Percentiles rank a stretch among this genome's conserved stretches.
phyloP scores from a whole-genome alignment of 768 basidiomycete species.

The Tremella fuciformis region DNA sequence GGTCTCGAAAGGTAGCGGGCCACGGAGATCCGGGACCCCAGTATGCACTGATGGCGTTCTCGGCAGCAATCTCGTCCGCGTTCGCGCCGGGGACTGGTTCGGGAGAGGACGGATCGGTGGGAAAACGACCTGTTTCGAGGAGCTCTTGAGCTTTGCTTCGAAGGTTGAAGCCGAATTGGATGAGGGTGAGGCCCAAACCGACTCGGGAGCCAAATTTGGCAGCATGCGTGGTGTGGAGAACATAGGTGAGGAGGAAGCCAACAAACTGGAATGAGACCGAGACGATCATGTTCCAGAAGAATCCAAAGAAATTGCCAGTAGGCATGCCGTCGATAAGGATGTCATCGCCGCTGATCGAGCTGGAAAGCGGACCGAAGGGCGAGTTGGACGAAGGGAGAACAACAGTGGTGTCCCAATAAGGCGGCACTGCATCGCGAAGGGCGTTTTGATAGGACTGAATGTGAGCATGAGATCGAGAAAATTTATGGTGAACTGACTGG shows the following conservation, averaged over 20 bases:
- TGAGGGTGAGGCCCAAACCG: slow-evolving; percentile 90
- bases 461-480: background rate
- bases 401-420: slow-evolving; percentile 96
- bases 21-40: slow-evolving; percentile 39
- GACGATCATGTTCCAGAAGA: slow-evolving; percentile 61
- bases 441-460: slow-evolving; percentile 78
- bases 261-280: slow-evolving; percentile 97
- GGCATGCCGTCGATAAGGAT: slow-evolving; percentile 84
- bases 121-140: slow-evolving; percentile 44
- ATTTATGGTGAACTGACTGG: slow-evolving; percentile 63
- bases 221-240: slow-evolving; percentile 78
- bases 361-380: slow-evolving; percentile 58
- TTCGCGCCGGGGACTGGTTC: slow-evolving; percentile 18
- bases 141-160: slow-evolving; percentile 57
- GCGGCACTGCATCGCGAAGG: slow-evolving; percentile 81
- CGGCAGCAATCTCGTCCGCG: slow-evolving; percentile 35
- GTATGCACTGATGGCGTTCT: slow-evolving; percentile 40
- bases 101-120: slow-evolving; percentile 37
- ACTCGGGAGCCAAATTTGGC: slow-evolving; percentile 90
- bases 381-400: slow-evolving; percentile 63
- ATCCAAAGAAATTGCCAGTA: slow-evolving; percentile 61
- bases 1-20: slow-evolving; percentile 31
- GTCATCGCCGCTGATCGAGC: slow-evolving; percentile 60
- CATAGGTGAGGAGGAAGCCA: slow-evolving; percentile 75
- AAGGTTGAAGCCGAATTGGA: slow-evolving; percentile 84